These are phyloP conservation scores for Beauveria scarabaeidicola DNA, from an alignment of 2,329 filamentous ascomycete genomes.

Conservation along the genomic window DNA sequence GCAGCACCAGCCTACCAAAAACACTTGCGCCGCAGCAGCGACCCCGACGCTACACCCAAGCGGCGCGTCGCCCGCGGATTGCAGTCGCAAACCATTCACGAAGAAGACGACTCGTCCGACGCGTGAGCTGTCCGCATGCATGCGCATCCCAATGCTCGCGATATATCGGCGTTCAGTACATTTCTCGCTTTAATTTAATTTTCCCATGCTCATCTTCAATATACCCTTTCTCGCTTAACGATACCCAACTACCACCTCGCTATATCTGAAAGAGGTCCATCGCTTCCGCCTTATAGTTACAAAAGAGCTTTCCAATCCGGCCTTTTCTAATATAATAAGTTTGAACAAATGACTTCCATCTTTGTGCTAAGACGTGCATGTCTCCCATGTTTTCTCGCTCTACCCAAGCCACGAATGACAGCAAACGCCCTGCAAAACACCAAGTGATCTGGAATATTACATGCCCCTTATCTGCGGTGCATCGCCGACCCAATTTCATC, in stretches of 20 bases:
- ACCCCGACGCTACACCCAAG: slow-evolving; percentile 28
- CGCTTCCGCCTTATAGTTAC: slow-evolving; percentile 1
- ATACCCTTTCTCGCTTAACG: background rate
- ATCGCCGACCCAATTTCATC: background rate
- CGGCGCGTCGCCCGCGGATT: slow-evolving; percentile 40
- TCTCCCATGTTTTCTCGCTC: background rate
- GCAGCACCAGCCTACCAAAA: slow-evolving; percentile 17
- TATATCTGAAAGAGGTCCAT: background rate
- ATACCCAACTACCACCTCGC: background rate
- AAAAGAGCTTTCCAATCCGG: background rate
- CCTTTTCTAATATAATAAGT: background rate
- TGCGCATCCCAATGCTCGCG: background rate
- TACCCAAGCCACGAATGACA: background rate
- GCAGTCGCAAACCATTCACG: slow-evolving; percentile 59
- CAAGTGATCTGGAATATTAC: background rate
- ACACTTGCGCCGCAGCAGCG: slow-evolving; percentile 16
- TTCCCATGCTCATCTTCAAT: background rate
- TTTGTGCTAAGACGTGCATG: background rate
- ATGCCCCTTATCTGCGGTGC: background rate
- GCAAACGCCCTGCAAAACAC: background rate
- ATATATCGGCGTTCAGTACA: background rate
- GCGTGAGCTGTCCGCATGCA: background rate
- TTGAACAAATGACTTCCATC: background rate
- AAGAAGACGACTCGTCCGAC: slow-evolving; percentile 58
- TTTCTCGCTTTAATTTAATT: background rate